Evolutionary conservation across 768 basidiomycete genomes (phyloP).

Genomic region (Kondoa malvinella): DNA sequence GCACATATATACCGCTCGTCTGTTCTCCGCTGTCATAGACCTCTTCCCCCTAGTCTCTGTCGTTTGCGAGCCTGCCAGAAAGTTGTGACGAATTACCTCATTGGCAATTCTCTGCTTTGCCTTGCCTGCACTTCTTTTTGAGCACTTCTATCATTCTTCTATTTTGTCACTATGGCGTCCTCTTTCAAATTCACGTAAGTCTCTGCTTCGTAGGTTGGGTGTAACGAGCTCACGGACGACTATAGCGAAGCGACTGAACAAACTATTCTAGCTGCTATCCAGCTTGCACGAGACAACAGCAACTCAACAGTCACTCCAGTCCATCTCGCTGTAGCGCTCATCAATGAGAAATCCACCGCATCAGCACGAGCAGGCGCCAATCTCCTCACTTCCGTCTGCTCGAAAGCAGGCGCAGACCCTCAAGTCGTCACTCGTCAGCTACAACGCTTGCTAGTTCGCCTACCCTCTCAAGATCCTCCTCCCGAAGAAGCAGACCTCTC

Average conservation of each 20-base stretch:
- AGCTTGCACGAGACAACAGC: constrained; percentile 13
- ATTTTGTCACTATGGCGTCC: neutral
- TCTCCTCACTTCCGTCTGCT: constrained; percentile 59
- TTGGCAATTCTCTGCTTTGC: too few species aligned
- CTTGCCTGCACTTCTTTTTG: too few species aligned
- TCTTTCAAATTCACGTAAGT: neutral
- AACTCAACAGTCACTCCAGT: constrained; percentile 38
- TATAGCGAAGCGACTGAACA: neutral
- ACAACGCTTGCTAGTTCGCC: constrained; percentile 57
- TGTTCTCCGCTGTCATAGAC: too few species aligned
- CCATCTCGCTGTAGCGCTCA: constrained; percentile 62
- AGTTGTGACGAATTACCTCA: too few species aligned
- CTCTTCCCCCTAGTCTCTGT: too few species aligned
- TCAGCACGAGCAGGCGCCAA: constrained; percentile 31
- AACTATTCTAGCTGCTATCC: neutral
- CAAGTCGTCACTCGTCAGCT: constrained; percentile 48
- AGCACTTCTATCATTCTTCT: too few species aligned
- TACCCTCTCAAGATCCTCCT: constrained; percentile 67
- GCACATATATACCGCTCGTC: too few species aligned
- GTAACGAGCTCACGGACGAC: neutral
- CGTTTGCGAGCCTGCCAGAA: too few species aligned
- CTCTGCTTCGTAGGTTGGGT: too few species aligned
- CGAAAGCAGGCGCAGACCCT: constrained; percentile 69
- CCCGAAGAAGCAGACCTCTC: constrained; percentile 62
- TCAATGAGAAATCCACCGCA: constrained; percentile 43